These are phyloP conservation scores for Taiwanofungus camphoratus DNA, from an alignment of 1,284 basidiomycete species.

Conservation along the genomic window DNA sequence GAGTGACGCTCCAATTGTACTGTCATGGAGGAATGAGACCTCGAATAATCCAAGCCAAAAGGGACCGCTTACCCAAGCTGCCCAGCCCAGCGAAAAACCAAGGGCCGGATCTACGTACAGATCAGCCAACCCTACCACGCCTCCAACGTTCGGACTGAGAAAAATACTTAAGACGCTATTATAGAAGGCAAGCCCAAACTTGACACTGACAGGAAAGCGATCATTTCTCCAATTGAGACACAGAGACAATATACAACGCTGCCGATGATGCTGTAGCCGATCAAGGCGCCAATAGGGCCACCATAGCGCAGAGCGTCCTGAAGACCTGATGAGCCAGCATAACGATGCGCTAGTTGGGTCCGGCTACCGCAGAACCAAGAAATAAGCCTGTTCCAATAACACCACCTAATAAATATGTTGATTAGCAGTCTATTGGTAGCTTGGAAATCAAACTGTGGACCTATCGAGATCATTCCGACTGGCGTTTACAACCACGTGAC, in stretches of 20 bases:
- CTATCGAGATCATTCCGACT: slow-evolving; percentile 31
- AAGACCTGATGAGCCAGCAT: not conserved
- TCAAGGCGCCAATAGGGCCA: slow-evolving; percentile 55
- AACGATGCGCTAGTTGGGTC: slow-evolving; percentile 1
- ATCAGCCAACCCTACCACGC: slow-evolving; percentile 71
- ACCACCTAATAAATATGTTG: slow-evolving; percentile 27
- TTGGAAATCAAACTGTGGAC: slow-evolving; percentile 4
- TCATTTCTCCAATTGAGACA: slow-evolving; percentile 29
- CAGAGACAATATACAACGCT: slow-evolving; percentile 35
- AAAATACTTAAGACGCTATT: slow-evolving; percentile 9
- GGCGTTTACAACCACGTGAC: not conserved
- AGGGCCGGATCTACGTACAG: slow-evolving; percentile 26
- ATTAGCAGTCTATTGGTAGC: not conserved
- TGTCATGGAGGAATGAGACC: slow-evolving; percentile 1
- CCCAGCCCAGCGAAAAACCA: slow-evolving; percentile 28
- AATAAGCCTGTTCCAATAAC: slow-evolving; percentile 48
- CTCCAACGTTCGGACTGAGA: slow-evolving; percentile 71
- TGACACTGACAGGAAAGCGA: slow-evolving; percentile 24
- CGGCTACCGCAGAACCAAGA: slow-evolving; percentile 32
- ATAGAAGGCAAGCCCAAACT: not conserved
- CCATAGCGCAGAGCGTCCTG: slow-evolving; percentile 53
- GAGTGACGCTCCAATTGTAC: slow-evolving; percentile 29
- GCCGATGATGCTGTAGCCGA: slow-evolving; percentile 58
- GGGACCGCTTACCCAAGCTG: slow-evolving; percentile 23
- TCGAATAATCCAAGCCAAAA: not conserved